phyloP scores from a whole-genome alignment of 805 yeast species.

The Starmera dryadoides region DNA sequence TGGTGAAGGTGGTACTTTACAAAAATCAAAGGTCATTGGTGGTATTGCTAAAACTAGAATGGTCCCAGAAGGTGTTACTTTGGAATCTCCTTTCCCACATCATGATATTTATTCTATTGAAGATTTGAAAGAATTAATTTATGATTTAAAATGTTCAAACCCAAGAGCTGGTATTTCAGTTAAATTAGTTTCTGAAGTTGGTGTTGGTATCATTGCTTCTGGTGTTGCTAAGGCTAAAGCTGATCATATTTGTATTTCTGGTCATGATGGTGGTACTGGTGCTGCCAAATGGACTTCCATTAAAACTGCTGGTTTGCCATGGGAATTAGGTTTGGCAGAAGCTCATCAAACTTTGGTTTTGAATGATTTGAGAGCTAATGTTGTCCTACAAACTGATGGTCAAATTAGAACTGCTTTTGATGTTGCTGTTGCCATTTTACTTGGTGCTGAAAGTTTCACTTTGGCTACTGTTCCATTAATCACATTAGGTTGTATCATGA shows the following conservation, averaged over 20 bases:
- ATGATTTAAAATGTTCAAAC: conserved; percentile 93
- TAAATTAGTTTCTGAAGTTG: conserved; percentile 94
- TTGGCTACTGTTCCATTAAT: conserved; percentile 96
- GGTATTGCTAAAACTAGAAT: conserved; percentile 89
- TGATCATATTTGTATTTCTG: conserved; percentile 90
- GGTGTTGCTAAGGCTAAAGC: conserved; percentile 99
- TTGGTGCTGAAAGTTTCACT: conserved; percentile 99
- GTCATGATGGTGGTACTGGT: conserved; percentile 99
- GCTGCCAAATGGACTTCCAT: conserved; percentile 97
- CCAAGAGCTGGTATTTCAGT: conserved; percentile 97
- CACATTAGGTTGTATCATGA: conserved; percentile 96
- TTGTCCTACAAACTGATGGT: conserved; percentile 96
- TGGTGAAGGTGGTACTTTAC: conserved; percentile 85
- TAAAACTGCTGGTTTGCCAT: conserved; percentile 95
- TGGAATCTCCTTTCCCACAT: conserved; percentile 97
- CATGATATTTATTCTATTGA: conserved; percentile 98
- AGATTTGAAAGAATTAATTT: conserved; percentile 92
- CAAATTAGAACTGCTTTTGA: conserved; percentile 96
- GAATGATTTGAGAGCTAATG: conserved; percentile 94
- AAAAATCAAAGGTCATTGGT: conserved; percentile 58
- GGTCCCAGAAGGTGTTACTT: conserved; percentile 94
- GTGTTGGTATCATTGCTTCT: conserved; percentile 98
- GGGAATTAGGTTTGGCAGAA: conserved; percentile 98
- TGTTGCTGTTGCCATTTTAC: conserved; percentile 88
- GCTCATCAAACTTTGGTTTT: conserved; percentile 95